Evolutionary conservation across 768 basidiomycete species (phyloP), one percentile per base, ranked within the genome.

Genomic region (Phlebiopsis gigantea): DNA sequence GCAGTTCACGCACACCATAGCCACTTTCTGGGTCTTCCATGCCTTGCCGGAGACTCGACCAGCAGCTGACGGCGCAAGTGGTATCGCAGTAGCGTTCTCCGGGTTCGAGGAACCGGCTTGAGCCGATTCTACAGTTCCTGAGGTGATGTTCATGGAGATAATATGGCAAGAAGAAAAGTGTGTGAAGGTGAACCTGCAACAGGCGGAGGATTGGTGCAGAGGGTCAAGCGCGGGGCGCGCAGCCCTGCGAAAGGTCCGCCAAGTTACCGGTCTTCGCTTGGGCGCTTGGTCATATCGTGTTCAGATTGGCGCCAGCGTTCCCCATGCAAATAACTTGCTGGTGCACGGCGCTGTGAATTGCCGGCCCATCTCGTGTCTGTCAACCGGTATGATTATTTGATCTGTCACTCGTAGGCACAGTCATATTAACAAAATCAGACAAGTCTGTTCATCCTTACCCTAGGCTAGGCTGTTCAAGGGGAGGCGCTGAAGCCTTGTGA

Each of bases 11-110:
- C 86, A 88, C 88, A 90, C 57, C 76, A 64, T 70, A 15, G 68
- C 61, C 15, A 61, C 55, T 47, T 68, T 67, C 42, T 46, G 64
- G 19, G 19, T 24, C 56, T 69, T 69, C 68, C 68, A 69, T 58
- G 64, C 48, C 53, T 89, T 90, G 26, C 87, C 82, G 1, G 88
- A 90, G 7, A 77, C 71, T 31, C 88, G 79, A 12, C 88, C 88
- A 56, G 78, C 78, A 28, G 84, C 75, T 0, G 87, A 82, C n/a
- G 80, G 71, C 8, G 81, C 72, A 25, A 89, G 25, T 5, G 58
- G 47, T 4, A 47, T 24, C 9, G 19, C 6, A 10, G 4, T 19
- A 6, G n/a, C n/a, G 5, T 39, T 30, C n/a, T 22, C 34, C 5
- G 22, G 12, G 1, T 8, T 34, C 29, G 50, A 51, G n/a, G 47